A percentile compares a stretch with the other conserved stretches of the same genome.
Evolutionary conservation across 2,329 filamentous ascomycete genomes (phyloP).

Genomic region (Penicillium sp.): DNA sequence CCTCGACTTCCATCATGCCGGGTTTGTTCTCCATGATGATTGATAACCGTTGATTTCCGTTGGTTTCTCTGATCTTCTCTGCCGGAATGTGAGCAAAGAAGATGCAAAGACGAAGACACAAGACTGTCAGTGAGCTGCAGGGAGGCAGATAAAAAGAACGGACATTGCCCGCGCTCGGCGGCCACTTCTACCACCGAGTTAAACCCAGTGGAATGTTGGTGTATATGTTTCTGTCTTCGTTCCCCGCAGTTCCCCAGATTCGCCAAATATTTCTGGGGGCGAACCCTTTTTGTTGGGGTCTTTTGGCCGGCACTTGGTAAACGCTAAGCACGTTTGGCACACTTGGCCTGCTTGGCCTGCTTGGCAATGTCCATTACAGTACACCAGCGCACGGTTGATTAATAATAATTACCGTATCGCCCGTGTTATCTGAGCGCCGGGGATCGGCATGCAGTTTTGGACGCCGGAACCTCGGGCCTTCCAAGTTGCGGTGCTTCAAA

Average conservation of each 20-base stretch:
- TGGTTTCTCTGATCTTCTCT: not conserved
- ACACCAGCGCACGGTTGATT: too few relatives aligned
- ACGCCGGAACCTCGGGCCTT: constrained; percentile 8
- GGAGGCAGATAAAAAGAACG: not conserved
- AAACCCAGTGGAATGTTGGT: not conserved
- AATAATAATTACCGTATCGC: not conserved
- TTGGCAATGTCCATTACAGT: not conserved
- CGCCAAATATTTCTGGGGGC: not conserved
- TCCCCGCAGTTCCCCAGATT: constrained; percentile 13
- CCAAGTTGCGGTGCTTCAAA: not conserved
- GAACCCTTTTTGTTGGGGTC: not conserved
- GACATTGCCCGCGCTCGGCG: constrained; percentile 2
- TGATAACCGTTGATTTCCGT: not conserved
- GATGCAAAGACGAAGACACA: not conserved
- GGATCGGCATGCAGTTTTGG: constrained; percentile 9
- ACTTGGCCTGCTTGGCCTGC: not conserved
- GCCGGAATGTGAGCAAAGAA: not conserved
- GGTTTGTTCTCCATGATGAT: constrained; percentile 25
- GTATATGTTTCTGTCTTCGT: not conserved
- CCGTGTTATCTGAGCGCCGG: not conserved
- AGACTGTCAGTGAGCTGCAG: not conserved
- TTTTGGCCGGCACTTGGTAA: too few relatives aligned
- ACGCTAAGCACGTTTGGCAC: not conserved
- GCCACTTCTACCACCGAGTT: constrained; percentile 12
- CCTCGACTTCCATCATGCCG: constrained; percentile 24